Base-by-base conservation (phyloP, 2,329 filamentous ascomycete species). In the Byssochlamys sp. region DNA sequence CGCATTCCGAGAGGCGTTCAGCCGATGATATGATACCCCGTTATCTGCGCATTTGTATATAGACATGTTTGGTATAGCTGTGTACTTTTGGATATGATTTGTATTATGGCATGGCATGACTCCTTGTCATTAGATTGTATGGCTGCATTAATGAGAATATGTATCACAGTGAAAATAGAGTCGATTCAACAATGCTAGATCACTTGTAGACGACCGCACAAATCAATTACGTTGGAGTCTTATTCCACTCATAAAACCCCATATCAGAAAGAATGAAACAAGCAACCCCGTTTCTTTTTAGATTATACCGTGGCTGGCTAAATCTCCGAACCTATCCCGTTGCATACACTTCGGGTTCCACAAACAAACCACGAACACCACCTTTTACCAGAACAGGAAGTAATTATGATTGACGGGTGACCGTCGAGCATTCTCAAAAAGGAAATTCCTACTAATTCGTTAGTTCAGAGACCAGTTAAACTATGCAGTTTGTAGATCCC, bases 1-100 rank as follows among this genome's bases (percentile, higher is more conserved):
- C 79, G 84, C 27, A 77, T 83, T 9, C 89, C 90, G 0, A 77
- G 71, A 52, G 84, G 84, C 60, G 26, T 57, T 63, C n/a, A 24
- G 39, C 39, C n/a, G 19, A 45, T 45, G 39, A 45, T 45, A 45
- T 45, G 39, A 45, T 45, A 45, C 39, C 39, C 39, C 39, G 12
- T 45, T 19, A 24, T 19, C 35, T 45, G n/a, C n/a, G 9, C 29
- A 10, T 24, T 24, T 24, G 39, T 14, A 10, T 45, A 45, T 45
- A 45, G 39, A 45, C 39, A 24, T 33, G 31, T 45, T 45, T 14
- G 7, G n/a, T 24, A 24, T 45, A 19, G 1, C 7, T n/a, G 14
- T 45, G 39, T n/a, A 19, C 3, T 39, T 39, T 39, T 4, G 12
- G 35, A 24, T 19, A 24, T 24, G n/a, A 24, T 45, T 45, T 7